Conservation (phyloP, 768 basidiomycete genomes). For the Obba rivulosa region DNA sequence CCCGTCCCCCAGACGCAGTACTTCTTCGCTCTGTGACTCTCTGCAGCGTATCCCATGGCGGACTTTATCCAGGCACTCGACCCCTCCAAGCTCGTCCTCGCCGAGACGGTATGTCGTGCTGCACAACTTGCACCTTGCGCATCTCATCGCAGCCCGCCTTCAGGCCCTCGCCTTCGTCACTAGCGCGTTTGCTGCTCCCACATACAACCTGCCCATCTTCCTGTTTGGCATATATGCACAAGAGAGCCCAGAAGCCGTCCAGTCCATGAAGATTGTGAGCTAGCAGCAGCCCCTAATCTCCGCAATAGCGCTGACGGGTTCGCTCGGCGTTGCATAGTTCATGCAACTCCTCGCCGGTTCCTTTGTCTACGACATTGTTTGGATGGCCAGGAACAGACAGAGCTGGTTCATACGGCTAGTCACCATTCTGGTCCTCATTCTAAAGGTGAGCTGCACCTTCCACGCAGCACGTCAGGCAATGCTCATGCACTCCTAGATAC, state of each 20-base stretch:
- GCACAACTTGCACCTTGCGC: background rate
- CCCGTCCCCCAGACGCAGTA: no score
- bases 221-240: slow-evolving; percentile 73
- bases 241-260: slow-evolving; percentile 58
- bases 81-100: slow-evolving; percentile 61
- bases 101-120: slow-evolving; percentile 46
- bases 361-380: slow-evolving; percentile 63
- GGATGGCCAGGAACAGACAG: slow-evolving; percentile 56
- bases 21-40: no score
- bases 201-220: slow-evolving; percentile 80
- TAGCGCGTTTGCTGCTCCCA: slow-evolving; percentile 49
- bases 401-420: slow-evolving; percentile 51
- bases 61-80: slow-evolving; percentile 72
- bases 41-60: no score
- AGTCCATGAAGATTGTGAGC: slow-evolving; percentile 60
- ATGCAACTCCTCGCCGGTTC: slow-evolving; percentile 58
- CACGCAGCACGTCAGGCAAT: background rate
- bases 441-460: slow-evolving; percentile 27
- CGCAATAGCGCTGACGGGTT: background rate
- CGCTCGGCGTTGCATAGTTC: slow-evolving; percentile 42
- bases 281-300: background rate
- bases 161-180: slow-evolving; percentile 61
- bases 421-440: slow-evolving; percentile 32
- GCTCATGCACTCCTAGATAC: slow-evolving; percentile 20
- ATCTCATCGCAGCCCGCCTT: background rate